phyloP scores from a whole-genome alignment of 352 stramenopile genomes.

The Phytophthora pini region DNA sequence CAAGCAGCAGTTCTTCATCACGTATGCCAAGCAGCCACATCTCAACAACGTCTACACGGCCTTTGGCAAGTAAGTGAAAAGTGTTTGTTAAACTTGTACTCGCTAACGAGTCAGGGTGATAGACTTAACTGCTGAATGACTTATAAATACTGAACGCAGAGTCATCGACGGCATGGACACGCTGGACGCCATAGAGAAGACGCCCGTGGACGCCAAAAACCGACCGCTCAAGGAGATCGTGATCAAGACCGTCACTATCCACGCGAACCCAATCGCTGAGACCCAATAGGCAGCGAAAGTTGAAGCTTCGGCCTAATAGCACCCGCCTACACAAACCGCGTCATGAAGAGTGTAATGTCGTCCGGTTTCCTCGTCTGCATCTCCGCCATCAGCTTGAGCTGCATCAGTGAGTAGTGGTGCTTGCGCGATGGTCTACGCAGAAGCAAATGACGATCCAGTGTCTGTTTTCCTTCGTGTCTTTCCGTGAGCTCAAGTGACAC shows the following conservation, averaged over 20 bases:
- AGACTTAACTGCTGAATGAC: neutral
- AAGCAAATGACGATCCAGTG: slow-evolving; percentile 61
- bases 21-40: slow-evolving; percentile 96
- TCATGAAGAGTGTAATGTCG: slow-evolving; percentile 80
- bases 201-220: slow-evolving; percentile 92
- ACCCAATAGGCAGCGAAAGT: slow-evolving; percentile 6
- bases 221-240: slow-evolving; percentile 89
- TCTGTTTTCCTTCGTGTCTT: slow-evolving; percentile 58
- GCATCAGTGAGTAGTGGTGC: slow-evolving; percentile 73
- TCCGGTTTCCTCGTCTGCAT: slow-evolving; percentile 82
- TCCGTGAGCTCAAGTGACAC: slow-evolving; percentile 58
- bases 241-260: slow-evolving; percentile 91
- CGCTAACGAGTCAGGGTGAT: neutral
- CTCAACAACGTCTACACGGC: slow-evolving; percentile 99
- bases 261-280: slow-evolving; percentile 93
- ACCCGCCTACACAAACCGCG: slow-evolving; percentile 46
- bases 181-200: slow-evolving; percentile 97
- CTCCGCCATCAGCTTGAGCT: slow-evolving; percentile 78
- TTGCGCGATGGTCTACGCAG: slow-evolving; percentile 57
- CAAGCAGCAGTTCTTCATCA: slow-evolving; percentile 98
- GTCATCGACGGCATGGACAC: slow-evolving; percentile 97
- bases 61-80: slow-evolving; percentile 91
- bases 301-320: slow-evolving; percentile 1
- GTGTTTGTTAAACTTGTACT: neutral
- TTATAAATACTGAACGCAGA: slow-evolving; percentile 47